Percentiles rank a stretch among this genome's conserved stretches.
Conservation (phyloP, 345 rosid species). For the Pugionium dolabratum region DNA sequence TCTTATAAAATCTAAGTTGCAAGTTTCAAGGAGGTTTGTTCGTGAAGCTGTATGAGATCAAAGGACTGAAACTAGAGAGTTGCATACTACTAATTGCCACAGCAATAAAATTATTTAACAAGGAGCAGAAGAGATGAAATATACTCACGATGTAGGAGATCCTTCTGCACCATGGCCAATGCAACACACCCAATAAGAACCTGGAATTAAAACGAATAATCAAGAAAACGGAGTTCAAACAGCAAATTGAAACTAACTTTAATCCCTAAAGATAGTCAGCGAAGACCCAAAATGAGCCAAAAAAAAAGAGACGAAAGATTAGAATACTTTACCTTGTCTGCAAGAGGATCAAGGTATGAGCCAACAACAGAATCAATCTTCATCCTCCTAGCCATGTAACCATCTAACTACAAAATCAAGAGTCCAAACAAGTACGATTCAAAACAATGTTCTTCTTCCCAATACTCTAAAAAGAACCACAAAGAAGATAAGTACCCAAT, state of each 20-base stretch:
- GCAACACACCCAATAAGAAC: constrained; percentile 92
- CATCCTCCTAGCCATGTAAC: constrained; percentile 91
- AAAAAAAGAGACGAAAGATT: not conserved
- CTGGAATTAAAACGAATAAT: constrained; percentile 40
- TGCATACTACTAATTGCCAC: too few species aligned
- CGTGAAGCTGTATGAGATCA: not conserved
- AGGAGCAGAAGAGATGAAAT: constrained; percentile 8
- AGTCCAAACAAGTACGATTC: constrained; percentile 4
- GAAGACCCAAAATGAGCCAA: constrained; percentile 2
- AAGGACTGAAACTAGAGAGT: not conserved
- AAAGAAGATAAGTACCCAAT: constrained; percentile 60
- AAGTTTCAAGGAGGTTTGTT: not conserved
- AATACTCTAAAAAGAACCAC: not conserved
- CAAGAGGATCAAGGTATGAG: constrained; percentile 96
- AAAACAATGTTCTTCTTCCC: constrained; percentile 1
- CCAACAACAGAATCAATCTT: constrained; percentile 88
- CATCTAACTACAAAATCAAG: constrained; percentile 70
- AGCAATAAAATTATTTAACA: too few species aligned
- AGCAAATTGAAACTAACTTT: not conserved
- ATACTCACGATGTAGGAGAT: constrained; percentile 80
- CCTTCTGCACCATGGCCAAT: constrained; percentile 78
- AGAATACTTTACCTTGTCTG: constrained; percentile 70
- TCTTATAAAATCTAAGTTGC: not conserved
- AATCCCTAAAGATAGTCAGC: constrained; percentile 2
- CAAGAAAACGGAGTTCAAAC: constrained; percentile 17